Conservation (phyloP, 768 basidiomycete species). For the Melanogaster broomeanus region DNA sequence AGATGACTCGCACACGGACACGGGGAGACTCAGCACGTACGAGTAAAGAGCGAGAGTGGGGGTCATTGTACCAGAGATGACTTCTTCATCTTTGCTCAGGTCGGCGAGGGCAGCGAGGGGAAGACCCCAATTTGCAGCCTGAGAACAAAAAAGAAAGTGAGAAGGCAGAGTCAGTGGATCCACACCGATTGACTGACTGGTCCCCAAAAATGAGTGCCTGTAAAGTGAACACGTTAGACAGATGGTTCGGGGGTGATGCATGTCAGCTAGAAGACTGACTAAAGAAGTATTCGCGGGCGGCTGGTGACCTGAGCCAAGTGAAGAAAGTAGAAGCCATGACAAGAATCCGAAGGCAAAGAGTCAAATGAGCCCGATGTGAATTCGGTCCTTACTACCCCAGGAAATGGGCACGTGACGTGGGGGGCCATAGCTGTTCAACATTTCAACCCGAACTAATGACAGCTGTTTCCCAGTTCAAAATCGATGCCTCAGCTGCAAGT, state of each 20-base stretch:
- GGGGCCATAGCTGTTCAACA: not conserved
- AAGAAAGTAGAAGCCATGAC: constrained; percentile 83
- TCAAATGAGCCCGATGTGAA: not conserved
- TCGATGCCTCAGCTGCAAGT: no score
- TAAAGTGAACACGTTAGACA: constrained; percentile 17
- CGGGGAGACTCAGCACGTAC: constrained; percentile 62
- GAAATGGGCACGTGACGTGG: constrained; percentile 8
- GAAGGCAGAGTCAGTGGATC: constrained; percentile 2
- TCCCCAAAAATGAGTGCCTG: constrained; percentile 98
- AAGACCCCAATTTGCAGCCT: constrained; percentile 99
- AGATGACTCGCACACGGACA: constrained; percentile 7
- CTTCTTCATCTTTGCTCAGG: constrained; percentile 90
- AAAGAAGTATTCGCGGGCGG: constrained; percentile 92
- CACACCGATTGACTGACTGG: constrained; percentile 60
- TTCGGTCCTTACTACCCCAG: not conserved
- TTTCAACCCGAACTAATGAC: no score
- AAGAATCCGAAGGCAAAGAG: constrained; percentile 2
- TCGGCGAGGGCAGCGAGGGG: constrained; percentile 93
- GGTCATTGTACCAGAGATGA: constrained; percentile 97
- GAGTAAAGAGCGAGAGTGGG: constrained; percentile 88
- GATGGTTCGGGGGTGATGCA: constrained; percentile 1
- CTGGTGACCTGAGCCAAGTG: constrained; percentile 89
- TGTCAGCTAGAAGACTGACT: constrained; percentile 53
- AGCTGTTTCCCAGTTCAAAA: no score
- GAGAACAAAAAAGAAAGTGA: constrained; percentile 13